Evolutionary conservation across 2,329 filamentous ascomycete species (phyloP).

Genomic region (Fusarium tuaranense): DNA sequence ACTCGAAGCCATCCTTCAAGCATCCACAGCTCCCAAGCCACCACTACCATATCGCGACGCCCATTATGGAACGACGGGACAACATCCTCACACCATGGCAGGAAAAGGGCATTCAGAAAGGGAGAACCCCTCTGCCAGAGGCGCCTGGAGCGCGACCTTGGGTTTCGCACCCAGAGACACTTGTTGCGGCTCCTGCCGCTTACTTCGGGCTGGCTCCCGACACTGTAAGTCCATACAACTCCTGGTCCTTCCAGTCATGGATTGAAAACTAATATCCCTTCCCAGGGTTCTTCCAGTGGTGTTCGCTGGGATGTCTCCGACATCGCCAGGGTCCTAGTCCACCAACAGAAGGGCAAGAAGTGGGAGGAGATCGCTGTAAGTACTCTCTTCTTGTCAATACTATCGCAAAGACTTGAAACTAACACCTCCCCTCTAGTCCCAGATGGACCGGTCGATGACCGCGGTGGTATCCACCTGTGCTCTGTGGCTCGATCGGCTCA

Average conservation of each 20-base stretch:
- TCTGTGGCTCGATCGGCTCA: background rate
- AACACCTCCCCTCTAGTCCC: background rate
- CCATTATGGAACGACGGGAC: background rate
- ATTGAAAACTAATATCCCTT: no score
- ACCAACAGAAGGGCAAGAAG: background rate
- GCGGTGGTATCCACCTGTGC: background rate
- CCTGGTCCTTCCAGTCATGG: background rate
- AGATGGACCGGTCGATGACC: background rate
- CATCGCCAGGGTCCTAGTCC: background rate
- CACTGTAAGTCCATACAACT: background rate
- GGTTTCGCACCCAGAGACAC: background rate
- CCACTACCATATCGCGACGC: background rate
- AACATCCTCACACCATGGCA: slow-evolving; percentile 13
- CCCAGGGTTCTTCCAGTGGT: background rate
- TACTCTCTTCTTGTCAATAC: background rate
- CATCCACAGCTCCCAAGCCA: background rate
- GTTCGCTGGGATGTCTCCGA: background rate
- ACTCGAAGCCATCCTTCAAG: background rate
- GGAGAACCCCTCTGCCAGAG: slow-evolving; percentile 14
- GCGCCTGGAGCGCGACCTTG: background rate
- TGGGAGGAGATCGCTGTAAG: background rate
- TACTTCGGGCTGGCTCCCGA: background rate
- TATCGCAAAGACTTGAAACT: background rate
- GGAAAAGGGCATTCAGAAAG: background rate
- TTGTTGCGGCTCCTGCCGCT: background rate